Percentiles rank a stretch among this genome's conserved stretches.
phyloP scores from a whole-genome alignment of 768 basidiomycete genomes.

The Suillus discolor region DNA sequence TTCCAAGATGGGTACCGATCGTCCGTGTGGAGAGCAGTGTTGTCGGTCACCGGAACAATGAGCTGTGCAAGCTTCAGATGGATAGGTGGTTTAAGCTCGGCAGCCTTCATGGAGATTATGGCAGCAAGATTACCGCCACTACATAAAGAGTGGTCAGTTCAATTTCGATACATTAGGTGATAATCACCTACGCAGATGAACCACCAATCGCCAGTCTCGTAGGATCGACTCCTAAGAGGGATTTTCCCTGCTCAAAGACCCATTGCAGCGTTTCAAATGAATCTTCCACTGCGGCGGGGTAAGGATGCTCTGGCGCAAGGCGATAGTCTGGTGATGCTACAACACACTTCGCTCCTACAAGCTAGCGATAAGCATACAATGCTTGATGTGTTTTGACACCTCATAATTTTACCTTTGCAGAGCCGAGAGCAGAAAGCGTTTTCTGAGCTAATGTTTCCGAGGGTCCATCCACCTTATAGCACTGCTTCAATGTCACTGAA shows the following conservation, averaged over 20 bases:
- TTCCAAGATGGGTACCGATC: conserved; percentile 52
- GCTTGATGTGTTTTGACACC: neutral
- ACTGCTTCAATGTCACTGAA: neutral
- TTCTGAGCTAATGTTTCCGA: conserved; percentile 65
- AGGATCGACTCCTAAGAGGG: conserved; percentile 50
- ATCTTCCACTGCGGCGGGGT: conserved; percentile 37
- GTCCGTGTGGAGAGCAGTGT: conserved; percentile 54
- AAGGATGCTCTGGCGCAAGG: conserved; percentile 36
- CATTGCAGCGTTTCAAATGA: conserved; percentile 39
- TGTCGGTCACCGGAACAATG: conserved; percentile 76
- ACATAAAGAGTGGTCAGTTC: conserved; percentile 7
- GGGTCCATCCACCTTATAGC: conserved; percentile 69
- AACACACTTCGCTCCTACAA: conserved; percentile 34
- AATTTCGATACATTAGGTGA: neutral
- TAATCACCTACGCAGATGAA: conserved; percentile 57
- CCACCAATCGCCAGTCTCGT: conserved; percentile 68
- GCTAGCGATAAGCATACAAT: conserved; percentile 1
- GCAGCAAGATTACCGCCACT: conserved; percentile 78
- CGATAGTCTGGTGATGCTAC: conserved; percentile 36
- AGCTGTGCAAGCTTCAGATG: conserved; percentile 64
- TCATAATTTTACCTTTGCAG: conserved; percentile 26
- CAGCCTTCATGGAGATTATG: conserved; percentile 67
- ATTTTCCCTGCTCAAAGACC: conserved; percentile 42
- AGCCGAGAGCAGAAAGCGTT: conserved; percentile 51
- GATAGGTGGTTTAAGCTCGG: conserved; percentile 47